Base-by-base conservation (phyloP, 129 eudicot species). In the Logfia minima region DNA sequence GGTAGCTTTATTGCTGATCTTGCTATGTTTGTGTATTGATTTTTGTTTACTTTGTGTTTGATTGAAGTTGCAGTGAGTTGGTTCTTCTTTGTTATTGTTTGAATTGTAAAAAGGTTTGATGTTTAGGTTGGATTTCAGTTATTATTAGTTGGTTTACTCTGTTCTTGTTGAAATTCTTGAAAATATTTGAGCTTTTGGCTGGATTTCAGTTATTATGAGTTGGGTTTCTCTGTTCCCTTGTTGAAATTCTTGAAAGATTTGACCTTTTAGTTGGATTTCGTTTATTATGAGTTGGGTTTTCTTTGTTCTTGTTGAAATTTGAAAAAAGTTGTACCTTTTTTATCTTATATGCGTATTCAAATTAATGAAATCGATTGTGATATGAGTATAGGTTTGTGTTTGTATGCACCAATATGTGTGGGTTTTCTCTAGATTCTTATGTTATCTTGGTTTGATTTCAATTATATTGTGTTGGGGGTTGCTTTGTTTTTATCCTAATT, bases 1-100 rank as follows among this genome's bases (percentile, higher is more conserved):
- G 97, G 97, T 88, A 83, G 45, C 75, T 10, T 63, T 43, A 4
- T 4, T 10, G 1, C 11, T 34, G 14, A 10, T 73, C 68, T 22
- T 58, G 35, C 53, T 23, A 28, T 63, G 3, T 63, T 11, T 23
- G 7, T 26, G 16, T 26, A 26, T 26, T 26, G 4, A 22, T 61
- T 23, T 19, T 61, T 61, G 67, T 11, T 1, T 61, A 24, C 8
- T 21, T 61, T 10, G 3, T 21, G 35, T 26, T 11, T 61, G 16
- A 61, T 21, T 24, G 29, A 61, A 61, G 66, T 10, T 24, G n/a
- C n/a, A 9, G 3, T 62, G 69, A 64, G 13, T 29, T 14, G 13
- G 69, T 43, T 5, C 16, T 29, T 64, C 21, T 31, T 64, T 63
- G 7, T 10, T 63, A 13, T 26, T 28, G 39, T 9, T 63, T 11